Conservation (phyloP, 805 yeast species). For the Lipomyces sp. region DNA sequence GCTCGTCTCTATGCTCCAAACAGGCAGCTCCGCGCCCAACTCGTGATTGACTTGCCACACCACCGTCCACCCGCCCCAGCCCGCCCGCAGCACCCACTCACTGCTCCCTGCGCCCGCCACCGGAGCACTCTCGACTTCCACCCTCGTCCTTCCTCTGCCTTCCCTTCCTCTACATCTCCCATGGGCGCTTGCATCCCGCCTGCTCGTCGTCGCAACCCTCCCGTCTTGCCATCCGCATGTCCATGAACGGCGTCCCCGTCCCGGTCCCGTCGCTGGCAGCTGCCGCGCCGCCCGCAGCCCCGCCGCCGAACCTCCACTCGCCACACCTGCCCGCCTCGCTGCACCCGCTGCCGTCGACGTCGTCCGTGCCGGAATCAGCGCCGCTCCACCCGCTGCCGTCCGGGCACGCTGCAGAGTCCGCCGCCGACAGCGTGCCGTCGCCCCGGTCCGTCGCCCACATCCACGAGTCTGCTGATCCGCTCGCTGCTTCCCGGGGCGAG, state of each 20-base stretch:
- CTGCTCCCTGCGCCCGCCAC: too few relatives aligned
- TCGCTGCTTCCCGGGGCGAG: neutral
- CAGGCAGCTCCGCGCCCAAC: too few relatives aligned
- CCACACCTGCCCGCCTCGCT: neutral
- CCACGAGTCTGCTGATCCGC: neutral
- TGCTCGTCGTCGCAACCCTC: neutral
- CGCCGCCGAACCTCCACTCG: neutral
- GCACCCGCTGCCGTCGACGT: neutral
- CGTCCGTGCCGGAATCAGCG: neutral
- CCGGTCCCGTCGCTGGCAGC: neutral
- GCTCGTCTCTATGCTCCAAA: too few relatives aligned
- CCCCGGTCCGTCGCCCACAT: neutral
- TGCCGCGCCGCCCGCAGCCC: neutral
- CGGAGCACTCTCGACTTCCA: neutral
- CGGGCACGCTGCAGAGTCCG: conserved; percentile 1
- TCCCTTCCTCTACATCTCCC: neutral
- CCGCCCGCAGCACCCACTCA: too few relatives aligned
- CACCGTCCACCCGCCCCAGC: too few relatives aligned
- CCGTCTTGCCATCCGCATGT: neutral
- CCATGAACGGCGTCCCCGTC: conserved; percentile 1
- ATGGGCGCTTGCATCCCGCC: neutral
- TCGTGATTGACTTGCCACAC: too few relatives aligned
- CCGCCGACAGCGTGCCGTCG: neutral
- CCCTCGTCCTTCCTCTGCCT: neutral
- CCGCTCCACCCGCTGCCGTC: neutral